Evolutionary conservation across 2,329 filamentous ascomycete species (phyloP), one percentile per base, ranked within the genome.

Genomic region (Ophiostoma fasciatum): DNA sequence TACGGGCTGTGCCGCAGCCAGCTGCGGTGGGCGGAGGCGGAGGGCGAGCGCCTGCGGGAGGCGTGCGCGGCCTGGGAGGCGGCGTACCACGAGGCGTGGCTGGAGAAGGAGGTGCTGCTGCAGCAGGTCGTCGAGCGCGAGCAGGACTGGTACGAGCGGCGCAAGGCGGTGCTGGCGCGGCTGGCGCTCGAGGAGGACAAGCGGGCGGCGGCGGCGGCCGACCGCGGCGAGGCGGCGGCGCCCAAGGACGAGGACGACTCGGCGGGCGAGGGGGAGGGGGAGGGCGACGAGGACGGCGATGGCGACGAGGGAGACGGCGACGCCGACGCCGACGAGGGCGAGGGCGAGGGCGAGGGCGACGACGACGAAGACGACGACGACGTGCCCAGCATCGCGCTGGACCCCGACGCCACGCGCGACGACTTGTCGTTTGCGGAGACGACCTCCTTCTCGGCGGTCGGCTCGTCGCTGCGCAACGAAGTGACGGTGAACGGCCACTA

Each of bases 61-160:
- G 76, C 85, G 52, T 73, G 75, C 45, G 73, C 76, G 44, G 60
- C 61, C 29, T 68, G 79, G 54, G 80, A 88, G 53, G 69, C 71
- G 25, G 49, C 65, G 11, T 76, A 79, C 54, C 72, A 72, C 52
- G 66, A 74, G 42, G 80, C 84, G 51, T 90, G 82, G 82, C 60
- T 74, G 12, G 74, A 82, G 56, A 88, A 88, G 56, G 82, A 90
- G 56, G 66, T 82, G 21, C 56, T 88, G 14, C 56, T 90, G n/a
- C 72, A 82, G 39, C 82, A 84, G 49, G 67, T 79, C 22, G 66
- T 83, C 46, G 57, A 67, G 48, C 66, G 62, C 48, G 82, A 88
- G 52, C 63, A 71, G 23, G 73, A 77, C 52, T 75, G 77, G 59
- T 71, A 75, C 46, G 61, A 66, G 38, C 62, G 73, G 35, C 65